These are phyloP conservation scores for Cutaneotrichosporon sp. DNA, from an alignment of 1,284 basidiomycete genomes.

Conservation along the genomic window DNA sequence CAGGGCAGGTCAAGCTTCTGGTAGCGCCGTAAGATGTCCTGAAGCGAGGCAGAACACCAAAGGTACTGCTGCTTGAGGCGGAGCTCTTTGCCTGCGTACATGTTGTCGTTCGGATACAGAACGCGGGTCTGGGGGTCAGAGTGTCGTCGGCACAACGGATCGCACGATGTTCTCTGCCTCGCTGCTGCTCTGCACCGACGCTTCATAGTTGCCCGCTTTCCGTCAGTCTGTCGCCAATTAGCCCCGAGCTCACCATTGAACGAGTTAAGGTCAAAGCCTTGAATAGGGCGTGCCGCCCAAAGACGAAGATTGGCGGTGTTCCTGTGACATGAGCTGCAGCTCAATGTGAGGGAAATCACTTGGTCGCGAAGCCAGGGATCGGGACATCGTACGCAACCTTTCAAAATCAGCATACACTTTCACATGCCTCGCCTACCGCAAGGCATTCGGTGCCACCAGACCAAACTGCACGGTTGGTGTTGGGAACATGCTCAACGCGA, in stretches of 20 bases:
- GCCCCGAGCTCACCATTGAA: conserved; percentile 74
- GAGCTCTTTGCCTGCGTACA: conserved; percentile 68
- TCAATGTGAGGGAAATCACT: conserved; percentile 18
- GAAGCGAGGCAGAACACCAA: conserved; percentile 63
- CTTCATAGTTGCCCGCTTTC: conserved; percentile 77
- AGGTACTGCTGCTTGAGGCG: conserved; percentile 93
- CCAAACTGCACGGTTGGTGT: conserved; percentile 65
- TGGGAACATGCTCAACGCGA: conserved; percentile 61
- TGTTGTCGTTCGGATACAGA: conserved; percentile 58
- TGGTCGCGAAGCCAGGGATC: conserved; percentile 65
- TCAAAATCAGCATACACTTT: background rate
- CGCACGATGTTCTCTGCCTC: conserved; percentile 72
- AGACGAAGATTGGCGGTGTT: conserved; percentile 51
- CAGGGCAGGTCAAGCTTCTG: conserved; percentile 48
- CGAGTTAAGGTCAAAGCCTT: conserved; percentile 84
- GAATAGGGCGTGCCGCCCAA: conserved; percentile 71
- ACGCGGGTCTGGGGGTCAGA: conserved; percentile 59
- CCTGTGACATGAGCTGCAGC: conserved; percentile 8
- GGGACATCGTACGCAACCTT: conserved; percentile 71
- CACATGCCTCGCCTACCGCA: conserved; percentile 54
- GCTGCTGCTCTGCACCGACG: conserved; percentile 74
- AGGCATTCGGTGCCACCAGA: conserved; percentile 84
- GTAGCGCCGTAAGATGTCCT: conserved; percentile 66
- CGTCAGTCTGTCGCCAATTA: conserved; percentile 10
- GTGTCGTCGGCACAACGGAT: background rate